Percentiles rank a stretch among this genome's conserved stretches.
Conservation (phyloP, 257 asterid species). For the Linderniella brevidens region DNA sequence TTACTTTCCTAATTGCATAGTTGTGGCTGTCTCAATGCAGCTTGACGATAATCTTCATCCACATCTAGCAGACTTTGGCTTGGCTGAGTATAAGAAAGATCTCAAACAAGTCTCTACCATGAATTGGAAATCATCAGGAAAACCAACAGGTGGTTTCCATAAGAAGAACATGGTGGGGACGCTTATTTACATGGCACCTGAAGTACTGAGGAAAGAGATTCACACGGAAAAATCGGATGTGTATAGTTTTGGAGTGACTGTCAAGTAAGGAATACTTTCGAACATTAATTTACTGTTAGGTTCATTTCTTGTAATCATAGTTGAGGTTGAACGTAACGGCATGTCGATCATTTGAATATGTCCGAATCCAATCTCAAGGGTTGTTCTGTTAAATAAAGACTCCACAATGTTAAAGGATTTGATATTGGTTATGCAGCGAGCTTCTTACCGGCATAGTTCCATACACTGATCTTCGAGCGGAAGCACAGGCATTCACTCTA, state of each 20-base stretch:
- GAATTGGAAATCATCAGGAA: slow-evolving; percentile 81
- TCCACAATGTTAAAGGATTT: no score
- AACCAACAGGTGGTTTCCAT: slow-evolving; percentile 98
- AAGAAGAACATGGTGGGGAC: slow-evolving; percentile 95
- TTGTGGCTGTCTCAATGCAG: slow-evolving; percentile 29
- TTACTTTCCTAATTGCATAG: slow-evolving; percentile 11
- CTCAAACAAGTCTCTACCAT: slow-evolving; percentile 48
- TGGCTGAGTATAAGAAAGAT: slow-evolving; percentile 67
- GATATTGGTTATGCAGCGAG: slow-evolving; percentile 44
- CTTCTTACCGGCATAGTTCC: slow-evolving; percentile 92
- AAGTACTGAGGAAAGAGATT: slow-evolving; percentile 65
- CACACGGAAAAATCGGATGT: slow-evolving; percentile 94
- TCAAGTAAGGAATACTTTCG: slow-evolving; percentile 44
- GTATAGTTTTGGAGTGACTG: slow-evolving; percentile 77
- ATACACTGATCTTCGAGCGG: slow-evolving; percentile 93
- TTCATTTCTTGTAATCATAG: not conserved
- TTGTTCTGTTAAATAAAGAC: not conserved
- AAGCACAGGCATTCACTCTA: slow-evolving; percentile 53
- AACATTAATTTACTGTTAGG: not conserved
- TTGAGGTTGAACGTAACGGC: not conserved
- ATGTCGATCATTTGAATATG: not conserved
- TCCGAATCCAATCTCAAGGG: not conserved
- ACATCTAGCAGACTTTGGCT: slow-evolving; percentile 80
- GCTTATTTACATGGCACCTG: slow-evolving; percentile 95
- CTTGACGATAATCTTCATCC: slow-evolving; percentile 49